A percentile compares a stretch with the other conserved stretches of the same genome.
Evolutionary conservation across 306 rosid genomes (phyloP).

Genomic region (Quercus glauca): DNA sequence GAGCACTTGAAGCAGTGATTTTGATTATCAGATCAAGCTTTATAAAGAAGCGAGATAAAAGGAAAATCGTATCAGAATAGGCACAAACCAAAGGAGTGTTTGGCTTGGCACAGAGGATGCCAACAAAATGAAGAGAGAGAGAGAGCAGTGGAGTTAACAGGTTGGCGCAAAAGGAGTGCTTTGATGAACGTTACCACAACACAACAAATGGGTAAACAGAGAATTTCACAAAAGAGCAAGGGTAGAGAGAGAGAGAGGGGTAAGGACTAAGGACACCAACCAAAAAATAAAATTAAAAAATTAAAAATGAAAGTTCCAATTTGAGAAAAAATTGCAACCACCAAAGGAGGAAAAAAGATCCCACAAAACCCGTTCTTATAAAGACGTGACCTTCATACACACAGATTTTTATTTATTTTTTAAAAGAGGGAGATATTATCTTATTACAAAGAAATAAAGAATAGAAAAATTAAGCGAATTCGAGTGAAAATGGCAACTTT

Average conservation of each 20-base stretch:
- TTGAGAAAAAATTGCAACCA: slow-evolving; percentile 30
- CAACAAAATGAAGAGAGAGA: background rate
- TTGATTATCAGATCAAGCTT: background rate
- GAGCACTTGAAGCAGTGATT: background rate
- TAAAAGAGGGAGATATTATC: background rate
- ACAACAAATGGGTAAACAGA: background rate
- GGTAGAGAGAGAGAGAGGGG: background rate
- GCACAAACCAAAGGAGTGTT: background rate
- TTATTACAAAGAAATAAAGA: too few species aligned
- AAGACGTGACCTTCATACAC: slow-evolving; percentile 8
- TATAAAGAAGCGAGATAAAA: background rate
- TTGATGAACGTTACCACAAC: background rate
- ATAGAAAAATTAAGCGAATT: too few species aligned
- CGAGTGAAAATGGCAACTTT: too few species aligned
- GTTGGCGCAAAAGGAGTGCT: background rate
- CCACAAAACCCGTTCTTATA: slow-evolving; percentile 29
- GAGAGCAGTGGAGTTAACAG: slow-evolving; percentile 12
- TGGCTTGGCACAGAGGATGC: background rate
- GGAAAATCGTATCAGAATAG: background rate
- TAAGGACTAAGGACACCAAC: background rate
- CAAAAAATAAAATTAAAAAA: background rate
- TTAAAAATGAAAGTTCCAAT: slow-evolving; percentile 8
- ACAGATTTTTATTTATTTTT: background rate
- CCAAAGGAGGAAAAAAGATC: slow-evolving; percentile 19
- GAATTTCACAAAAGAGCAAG: background rate